Conservation (phyloP, 2,329 filamentous ascomycete genomes). For the Colletotrichum somersetense region DNA sequence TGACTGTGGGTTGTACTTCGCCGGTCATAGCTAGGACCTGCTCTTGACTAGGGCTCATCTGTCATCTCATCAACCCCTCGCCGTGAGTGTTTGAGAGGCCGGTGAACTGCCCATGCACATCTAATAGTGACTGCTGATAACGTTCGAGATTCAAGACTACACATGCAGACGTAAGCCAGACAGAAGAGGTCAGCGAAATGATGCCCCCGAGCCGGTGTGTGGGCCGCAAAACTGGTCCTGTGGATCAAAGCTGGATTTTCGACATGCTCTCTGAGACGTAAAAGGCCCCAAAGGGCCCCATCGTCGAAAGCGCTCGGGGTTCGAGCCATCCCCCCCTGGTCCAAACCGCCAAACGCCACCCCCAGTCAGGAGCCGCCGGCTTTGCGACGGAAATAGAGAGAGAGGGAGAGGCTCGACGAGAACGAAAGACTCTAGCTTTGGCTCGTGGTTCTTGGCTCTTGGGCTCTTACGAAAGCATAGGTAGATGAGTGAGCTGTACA, state of each 20-base stretch:
- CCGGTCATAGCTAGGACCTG: neutral
- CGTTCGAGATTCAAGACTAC: neutral
- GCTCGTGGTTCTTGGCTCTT: too few relatives aligned
- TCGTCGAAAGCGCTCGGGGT: slow-evolving; percentile 1
- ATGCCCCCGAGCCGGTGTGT: neutral
- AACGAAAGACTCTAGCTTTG: neutral
- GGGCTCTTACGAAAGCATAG: too few relatives aligned
- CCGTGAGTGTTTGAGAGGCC: neutral
- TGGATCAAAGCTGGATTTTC: neutral
- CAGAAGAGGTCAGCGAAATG: too few relatives aligned
- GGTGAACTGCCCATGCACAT: neutral
- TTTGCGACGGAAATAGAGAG: neutral
- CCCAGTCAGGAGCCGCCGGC: neutral
- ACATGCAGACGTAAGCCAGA: neutral
- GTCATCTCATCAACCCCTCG: neutral
- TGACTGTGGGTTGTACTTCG: too few relatives aligned
- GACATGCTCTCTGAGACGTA: slow-evolving; percentile 1
- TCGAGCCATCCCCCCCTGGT: neutral
- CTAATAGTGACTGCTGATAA: neutral
- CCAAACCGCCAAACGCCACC: neutral
- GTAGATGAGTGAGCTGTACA: too few relatives aligned
- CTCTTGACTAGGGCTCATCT: neutral
- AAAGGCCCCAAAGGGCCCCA: neutral
- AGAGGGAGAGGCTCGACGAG: too few relatives aligned
- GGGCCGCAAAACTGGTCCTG: neutral